These are phyloP conservation scores for Dysphania ambrosioides DNA, from an alignment of 148 eudicot genomes.

Conservation along the genomic window DNA sequence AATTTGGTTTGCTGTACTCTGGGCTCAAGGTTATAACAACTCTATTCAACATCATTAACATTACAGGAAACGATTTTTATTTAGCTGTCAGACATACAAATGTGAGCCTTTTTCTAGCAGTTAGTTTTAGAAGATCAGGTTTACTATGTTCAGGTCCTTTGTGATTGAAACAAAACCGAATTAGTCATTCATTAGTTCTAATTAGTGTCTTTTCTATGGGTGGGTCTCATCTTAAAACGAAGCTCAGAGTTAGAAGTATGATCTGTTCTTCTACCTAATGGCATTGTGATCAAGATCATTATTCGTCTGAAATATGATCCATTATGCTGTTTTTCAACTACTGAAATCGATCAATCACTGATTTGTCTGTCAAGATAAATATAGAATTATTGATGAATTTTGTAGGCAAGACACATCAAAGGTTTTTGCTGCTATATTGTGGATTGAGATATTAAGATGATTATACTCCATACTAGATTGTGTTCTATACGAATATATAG, in stretches of 20 bases:
- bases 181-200: background rate
- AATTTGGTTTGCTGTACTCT: no score
- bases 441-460: background rate
- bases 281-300: background rate
- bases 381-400: no score
- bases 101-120: background rate
- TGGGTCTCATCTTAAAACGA: background rate
- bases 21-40: background rate
- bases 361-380: no score
- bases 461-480: background rate
- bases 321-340: no score
- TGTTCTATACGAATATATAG: background rate
- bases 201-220: background rate
- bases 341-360: no score
- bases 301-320: background rate
- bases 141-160: background rate
- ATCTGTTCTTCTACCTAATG: background rate
- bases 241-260: background rate
- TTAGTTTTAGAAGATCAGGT: background rate
- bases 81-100: background rate
- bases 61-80: background rate
- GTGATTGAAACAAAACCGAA: background rate
- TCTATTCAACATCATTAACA: background rate
- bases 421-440: no score
- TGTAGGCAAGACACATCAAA: background rate